Percentiles rank a stretch among this genome's conserved stretches.
Evolutionary conservation across 352 stramenopile species (phyloP).

Genomic region (Globisporangium middletonii): DNA sequence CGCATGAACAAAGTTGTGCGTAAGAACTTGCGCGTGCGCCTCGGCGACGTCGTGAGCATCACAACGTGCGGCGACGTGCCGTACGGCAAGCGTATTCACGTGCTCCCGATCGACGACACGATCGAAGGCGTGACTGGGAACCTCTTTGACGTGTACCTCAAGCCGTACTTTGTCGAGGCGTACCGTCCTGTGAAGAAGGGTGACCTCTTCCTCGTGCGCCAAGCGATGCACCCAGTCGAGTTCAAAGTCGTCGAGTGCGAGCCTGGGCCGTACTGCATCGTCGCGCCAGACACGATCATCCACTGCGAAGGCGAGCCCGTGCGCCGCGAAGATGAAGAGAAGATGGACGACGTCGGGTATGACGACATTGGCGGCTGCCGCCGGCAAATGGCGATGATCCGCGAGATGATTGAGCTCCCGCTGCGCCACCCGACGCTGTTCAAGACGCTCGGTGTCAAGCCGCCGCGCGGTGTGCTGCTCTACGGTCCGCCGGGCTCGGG

Average conservation of each 20-base stretch:
- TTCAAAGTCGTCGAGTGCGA: slow-evolving; percentile 99
- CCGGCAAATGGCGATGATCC: slow-evolving; percentile 99
- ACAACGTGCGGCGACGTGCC: slow-evolving; percentile 95
- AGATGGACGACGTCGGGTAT: slow-evolving; percentile 98
- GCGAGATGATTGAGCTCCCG: slow-evolving; percentile 99
- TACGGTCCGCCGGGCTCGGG: slow-evolving; percentile 97
- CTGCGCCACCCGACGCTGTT: slow-evolving; percentile 97
- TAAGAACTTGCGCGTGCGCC: slow-evolving; percentile 97
- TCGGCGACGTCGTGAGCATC: slow-evolving; percentile 98
- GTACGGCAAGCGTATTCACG: slow-evolving; percentile 98
- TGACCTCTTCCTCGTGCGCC: slow-evolving; percentile 97
- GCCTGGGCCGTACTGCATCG: slow-evolving; percentile 97
- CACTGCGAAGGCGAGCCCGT: slow-evolving; percentile 99
- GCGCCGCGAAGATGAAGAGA: slow-evolving; percentile 98
- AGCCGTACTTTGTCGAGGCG: slow-evolving; percentile 99
- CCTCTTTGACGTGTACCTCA: slow-evolving; percentile 99
- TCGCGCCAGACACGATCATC: slow-evolving; percentile 99
- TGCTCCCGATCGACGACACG: slow-evolving; percentile 98
- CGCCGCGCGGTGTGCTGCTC: slow-evolving; percentile 97
- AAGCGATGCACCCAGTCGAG: slow-evolving; percentile 99
- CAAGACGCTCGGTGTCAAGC: slow-evolving; percentile 99
- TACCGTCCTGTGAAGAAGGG: slow-evolving; percentile 99
- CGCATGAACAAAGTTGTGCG: slow-evolving; percentile 99
- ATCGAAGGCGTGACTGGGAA: slow-evolving; percentile 99
- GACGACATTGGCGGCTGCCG: slow-evolving; percentile 98